Conservation (phyloP, 148 eudicot species). For the Rhododendron simsii region DNA sequence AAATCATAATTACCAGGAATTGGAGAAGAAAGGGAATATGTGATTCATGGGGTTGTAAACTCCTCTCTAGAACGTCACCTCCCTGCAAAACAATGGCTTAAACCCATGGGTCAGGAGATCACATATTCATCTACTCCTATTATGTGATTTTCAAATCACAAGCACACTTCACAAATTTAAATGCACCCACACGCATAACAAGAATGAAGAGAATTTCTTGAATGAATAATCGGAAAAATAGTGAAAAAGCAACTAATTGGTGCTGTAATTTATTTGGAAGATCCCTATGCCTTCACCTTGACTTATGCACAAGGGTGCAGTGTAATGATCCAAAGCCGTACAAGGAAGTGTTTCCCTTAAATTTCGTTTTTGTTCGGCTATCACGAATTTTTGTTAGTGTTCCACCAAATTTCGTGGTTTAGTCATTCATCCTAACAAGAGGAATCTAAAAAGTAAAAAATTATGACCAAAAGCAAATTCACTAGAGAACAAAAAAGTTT, state of each 20-base stretch:
- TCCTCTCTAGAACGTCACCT: constrained; percentile 66
- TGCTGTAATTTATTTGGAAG: no score
- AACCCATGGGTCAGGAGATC: not conserved
- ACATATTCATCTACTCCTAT: not conserved
- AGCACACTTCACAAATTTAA: not conserved
- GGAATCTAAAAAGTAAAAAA: no score
- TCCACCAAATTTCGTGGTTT: no score
- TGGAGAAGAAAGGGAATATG: constrained; percentile 96
- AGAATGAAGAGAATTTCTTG: not conserved
- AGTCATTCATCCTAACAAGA: no score
- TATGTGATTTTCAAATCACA: not conserved
- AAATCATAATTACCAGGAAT: constrained; percentile 54
- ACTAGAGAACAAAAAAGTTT: not conserved
- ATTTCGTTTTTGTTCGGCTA: no score
- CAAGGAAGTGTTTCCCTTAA: not conserved
- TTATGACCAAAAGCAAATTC: no score
- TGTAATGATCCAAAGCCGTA: not conserved
- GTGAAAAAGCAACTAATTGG: not conserved
- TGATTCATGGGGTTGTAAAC: constrained; percentile 93
- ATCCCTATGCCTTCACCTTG: not conserved
- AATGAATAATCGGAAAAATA: not conserved
- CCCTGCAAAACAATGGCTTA: constrained; percentile 42
- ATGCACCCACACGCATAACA: not conserved
- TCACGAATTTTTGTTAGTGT: no score
- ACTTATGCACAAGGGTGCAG: not conserved